These are phyloP conservation scores for Mortierella hygrophila DNA, from an alignment of 192 early-diverging fungal species.

Conservation along the genomic window DNA sequence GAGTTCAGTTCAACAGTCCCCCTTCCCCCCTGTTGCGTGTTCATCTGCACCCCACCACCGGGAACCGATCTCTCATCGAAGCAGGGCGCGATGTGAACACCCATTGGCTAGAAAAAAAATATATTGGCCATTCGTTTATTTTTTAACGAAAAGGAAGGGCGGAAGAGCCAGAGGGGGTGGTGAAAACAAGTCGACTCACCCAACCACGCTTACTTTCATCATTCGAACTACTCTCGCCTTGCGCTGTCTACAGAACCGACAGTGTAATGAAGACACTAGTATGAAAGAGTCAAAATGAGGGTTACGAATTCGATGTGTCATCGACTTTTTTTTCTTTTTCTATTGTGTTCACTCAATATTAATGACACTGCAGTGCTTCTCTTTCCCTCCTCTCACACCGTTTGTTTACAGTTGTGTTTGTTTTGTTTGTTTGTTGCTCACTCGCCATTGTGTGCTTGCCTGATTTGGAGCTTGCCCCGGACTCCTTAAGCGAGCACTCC, in stretches of 20 bases:
- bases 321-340: conserved; percentile 8
- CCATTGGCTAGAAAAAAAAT: conserved; percentile 24
- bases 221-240: too few relatives aligned
- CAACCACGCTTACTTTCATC: too few relatives aligned
- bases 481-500: conserved; percentile 32
- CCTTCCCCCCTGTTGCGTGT: not conserved
- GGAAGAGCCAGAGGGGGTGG: not conserved
- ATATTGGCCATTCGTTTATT: not conserved
- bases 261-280: not conserved
- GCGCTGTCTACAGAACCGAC: not conserved
- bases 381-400: too few relatives aligned
- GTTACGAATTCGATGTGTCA: conserved; percentile 9
- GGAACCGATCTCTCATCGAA: conserved; percentile 11
- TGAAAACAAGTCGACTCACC: too few relatives aligned
- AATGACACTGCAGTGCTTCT: not conserved
- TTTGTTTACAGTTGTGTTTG: too few relatives aligned
- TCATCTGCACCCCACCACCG: not conserved
- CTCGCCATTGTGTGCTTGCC: conserved; percentile 21
- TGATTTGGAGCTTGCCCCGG: conserved; percentile 44
- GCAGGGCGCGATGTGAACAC: conserved; percentile 18
- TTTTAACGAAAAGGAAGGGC: not conserved
- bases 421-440: conserved; percentile 1
- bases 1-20: not conserved
- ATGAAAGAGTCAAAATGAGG: not conserved
- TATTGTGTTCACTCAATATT: not conserved